Evolutionary conservation across 164 flowering plant genomes (phyloP).

Genomic region (Euptelea pleiosperma): DNA sequence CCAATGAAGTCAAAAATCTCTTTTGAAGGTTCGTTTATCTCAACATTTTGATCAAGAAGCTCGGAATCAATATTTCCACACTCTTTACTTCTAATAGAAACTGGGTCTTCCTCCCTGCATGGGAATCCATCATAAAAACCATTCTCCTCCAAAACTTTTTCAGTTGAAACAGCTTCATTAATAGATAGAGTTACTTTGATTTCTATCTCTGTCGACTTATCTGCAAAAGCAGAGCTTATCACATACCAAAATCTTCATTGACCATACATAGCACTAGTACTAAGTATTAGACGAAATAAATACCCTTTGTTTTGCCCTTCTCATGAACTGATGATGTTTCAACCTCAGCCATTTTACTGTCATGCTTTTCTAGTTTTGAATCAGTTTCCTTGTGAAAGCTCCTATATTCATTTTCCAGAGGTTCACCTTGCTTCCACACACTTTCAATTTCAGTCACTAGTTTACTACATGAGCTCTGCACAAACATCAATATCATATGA

Average conservation of each 20-base stretch:
- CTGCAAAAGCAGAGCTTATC: conserved; percentile 19
- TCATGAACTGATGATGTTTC: conserved; percentile 13
- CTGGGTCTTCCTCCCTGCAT: conserved; percentile 10
- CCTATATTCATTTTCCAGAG: conserved; percentile 16
- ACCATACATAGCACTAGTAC: background rate
- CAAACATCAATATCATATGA: conserved; percentile 18
- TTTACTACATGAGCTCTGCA: conserved; percentile 40
- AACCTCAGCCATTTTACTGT: background rate
- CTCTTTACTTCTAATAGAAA: conserved; percentile 8
- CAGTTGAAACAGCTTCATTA: conserved; percentile 13
- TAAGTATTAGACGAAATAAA: conserved; percentile 9
- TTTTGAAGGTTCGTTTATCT: conserved; percentile 15
- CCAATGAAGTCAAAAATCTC: conserved; percentile 39
- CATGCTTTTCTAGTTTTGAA: conserved; percentile 11
- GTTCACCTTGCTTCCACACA: conserved; percentile 25
- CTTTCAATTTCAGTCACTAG: conserved; percentile 32
- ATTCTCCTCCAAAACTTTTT: conserved; percentile 13
- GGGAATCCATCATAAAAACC: conserved; percentile 9
- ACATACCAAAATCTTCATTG: background rate
- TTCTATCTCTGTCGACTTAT: conserved; percentile 14
- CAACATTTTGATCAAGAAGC: conserved; percentile 18
- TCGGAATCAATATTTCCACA: conserved; percentile 6
- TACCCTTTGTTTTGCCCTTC: conserved; percentile 18
- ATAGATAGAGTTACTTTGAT: conserved; percentile 16
- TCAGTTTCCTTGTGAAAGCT: conserved; percentile 11